A percentile compares a stretch with the other conserved stretches of the same genome.
These are phyloP conservation scores for Diaporthe batatas DNA, from an alignment of 2,329 filamentous ascomycete species.

Conservation along the genomic window DNA sequence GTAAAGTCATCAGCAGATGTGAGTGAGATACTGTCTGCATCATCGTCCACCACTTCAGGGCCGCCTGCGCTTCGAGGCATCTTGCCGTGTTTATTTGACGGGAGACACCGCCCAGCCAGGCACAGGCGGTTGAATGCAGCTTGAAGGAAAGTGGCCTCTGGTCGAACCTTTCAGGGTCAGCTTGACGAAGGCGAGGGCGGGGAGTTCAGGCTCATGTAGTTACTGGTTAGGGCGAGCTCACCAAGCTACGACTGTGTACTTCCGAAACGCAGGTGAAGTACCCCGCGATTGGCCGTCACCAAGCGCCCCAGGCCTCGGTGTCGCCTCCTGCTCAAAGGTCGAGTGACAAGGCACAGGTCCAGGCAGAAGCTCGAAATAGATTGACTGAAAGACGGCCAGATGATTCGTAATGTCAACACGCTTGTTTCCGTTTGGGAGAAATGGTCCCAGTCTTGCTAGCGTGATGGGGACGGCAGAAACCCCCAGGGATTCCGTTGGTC, in stretches of 20 bases:
- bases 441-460: background rate
- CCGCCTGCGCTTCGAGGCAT: conserved; percentile 5
- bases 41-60: conserved; percentile 46
- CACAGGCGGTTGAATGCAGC: background rate
- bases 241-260: background rate
- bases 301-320: background rate
- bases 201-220: background rate
- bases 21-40: conserved; percentile 68
- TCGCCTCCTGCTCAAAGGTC: background rate
- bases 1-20: conserved; percentile 61
- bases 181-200: conserved; percentile 1
- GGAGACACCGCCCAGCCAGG: background rate
- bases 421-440: background rate
- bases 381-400: background rate
- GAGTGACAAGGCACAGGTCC: background rate
- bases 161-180: background rate
- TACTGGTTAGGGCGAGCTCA: background rate
- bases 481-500: background rate
- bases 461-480: background rate
- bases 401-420: background rate
- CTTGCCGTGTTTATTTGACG: conserved; percentile 3
- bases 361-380: background rate
- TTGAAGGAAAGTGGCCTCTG: background rate
- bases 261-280: background rate
- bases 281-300: background rate